Base-by-base conservation (phyloP, 129 eudicot genomes). In the Cynara cardunculus region DNA sequence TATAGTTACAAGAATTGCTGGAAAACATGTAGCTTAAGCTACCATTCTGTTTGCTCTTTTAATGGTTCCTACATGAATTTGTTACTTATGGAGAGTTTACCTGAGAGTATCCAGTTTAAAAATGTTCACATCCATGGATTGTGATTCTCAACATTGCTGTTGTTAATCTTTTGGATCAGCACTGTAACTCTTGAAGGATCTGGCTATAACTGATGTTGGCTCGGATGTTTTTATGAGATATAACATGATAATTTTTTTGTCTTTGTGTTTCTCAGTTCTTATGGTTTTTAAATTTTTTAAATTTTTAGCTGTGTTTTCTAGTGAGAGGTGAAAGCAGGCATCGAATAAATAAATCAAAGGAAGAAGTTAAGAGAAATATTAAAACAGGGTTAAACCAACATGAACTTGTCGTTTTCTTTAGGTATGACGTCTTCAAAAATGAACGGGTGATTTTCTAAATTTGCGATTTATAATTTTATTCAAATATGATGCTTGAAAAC, bases 271-370 rank as follows among this genome's bases (percentile, higher is more conserved):
- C 59, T 67, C 27, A 32, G 11, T 16, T 28, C n/a, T 9, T 18
- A 10, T 21, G n/a, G 34, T 56, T 75, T 56, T 56, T 9, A 21
- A 64, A 18, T 3, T n/a, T 25, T 12, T 6, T 25, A 14, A 46
- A 2, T 18, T 9, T 46, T 74, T 44, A 53, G 69, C 14, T 64
- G 28, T 21, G 27, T 64, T 64, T 24, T 64, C 27, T 21, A 64
- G 27, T 64, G 69, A 19, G 69, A 22, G n/a, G 46, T 53, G n/a
- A 44, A 74, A 74, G n/a, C 25, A 74, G 78, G 67, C 67, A 16
- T 26, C 14, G 3, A 16, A 25, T 56, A 56, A 56, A 56, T 56
- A 56, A 56, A 56, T 56, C 39, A 16, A 74, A 53, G 16, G 59
- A 64, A 64, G 9, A 24, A 24, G 27, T 64, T 64, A 64, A 64